Evolutionary conservation across 106 monocot species (phyloP).

Genomic region (Dendrobium officinale): DNA sequence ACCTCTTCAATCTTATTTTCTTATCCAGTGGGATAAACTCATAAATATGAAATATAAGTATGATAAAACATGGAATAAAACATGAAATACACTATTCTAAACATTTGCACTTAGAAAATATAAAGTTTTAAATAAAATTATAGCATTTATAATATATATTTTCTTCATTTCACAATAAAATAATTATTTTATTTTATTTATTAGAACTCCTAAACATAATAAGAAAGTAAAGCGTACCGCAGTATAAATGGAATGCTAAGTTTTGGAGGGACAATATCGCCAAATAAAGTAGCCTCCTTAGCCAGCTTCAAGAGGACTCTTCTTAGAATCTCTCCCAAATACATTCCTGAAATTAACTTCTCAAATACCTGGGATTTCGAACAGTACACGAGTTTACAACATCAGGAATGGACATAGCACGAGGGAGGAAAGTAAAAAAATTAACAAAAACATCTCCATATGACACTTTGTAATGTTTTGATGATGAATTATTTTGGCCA

Average conservation of each 20-base stretch:
- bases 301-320: conserved; percentile 31
- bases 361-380: conserved; percentile 34
- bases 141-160: too few species aligned
- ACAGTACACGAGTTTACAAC: too few species aligned
- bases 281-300: conserved; percentile 30
- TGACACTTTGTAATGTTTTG: not conserved
- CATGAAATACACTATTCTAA: too few species aligned
- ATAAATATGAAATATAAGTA: too few species aligned
- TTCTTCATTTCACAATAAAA: too few species aligned
- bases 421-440: not conserved
- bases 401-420: too few species aligned
- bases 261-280: conserved; percentile 29
- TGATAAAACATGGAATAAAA: too few species aligned
- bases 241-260: conserved; percentile 21
- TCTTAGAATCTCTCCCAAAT: conserved; percentile 47
- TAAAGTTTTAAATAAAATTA: too few species aligned
- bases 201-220: too few species aligned
- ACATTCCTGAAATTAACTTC: conserved; percentile 35
- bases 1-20: not conserved
- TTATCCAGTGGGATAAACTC: not conserved
- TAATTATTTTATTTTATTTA: too few species aligned
- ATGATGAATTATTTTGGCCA: not conserved
- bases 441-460: not conserved
- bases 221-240: conserved; percentile 18
- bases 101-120: too few species aligned